Conservation (phyloP, 2,329 filamentous ascomycete species). For the Alternaria ethzedia region DNA sequence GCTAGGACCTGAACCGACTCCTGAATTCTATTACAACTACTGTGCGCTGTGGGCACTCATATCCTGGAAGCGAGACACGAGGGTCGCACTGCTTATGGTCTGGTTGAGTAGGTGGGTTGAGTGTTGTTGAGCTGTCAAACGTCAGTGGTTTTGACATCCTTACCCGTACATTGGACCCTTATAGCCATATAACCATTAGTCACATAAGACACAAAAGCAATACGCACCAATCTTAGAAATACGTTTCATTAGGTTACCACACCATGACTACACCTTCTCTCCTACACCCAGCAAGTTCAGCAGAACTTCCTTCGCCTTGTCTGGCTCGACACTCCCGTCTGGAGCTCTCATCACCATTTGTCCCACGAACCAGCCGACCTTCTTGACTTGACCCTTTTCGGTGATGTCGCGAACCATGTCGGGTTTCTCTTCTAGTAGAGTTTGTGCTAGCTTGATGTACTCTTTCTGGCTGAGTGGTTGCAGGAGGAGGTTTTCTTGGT, state of each 20-base stretch:
- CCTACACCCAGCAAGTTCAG: slow-evolving; percentile 52
- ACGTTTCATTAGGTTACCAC: slow-evolving; percentile 6
- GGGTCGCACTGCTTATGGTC: background rate
- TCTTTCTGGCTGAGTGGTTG: slow-evolving; percentile 61
- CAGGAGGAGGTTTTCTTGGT: slow-evolving; percentile 62
- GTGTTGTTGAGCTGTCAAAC: background rate
- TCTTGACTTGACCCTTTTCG: slow-evolving; percentile 66
- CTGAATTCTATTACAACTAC: background rate
- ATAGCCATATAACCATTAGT: background rate
- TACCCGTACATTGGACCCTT: background rate
- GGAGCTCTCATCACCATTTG: slow-evolving; percentile 69
- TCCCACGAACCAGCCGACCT: slow-evolving; percentile 71
- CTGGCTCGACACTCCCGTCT: slow-evolving; percentile 67
- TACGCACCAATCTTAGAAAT: background rate
- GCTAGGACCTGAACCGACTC: background rate
- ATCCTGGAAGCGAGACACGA: background rate
- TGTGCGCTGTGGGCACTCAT: background rate
- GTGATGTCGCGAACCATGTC: slow-evolving; percentile 66
- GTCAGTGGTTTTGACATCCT: background rate
- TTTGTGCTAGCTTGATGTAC: slow-evolving; percentile 62
- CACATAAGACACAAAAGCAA: background rate
- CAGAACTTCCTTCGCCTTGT: slow-evolving; percentile 62
- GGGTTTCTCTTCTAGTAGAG: slow-evolving; percentile 61
- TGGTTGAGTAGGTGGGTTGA: background rate
- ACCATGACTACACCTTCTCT: background rate